phyloP scores from a whole-genome alignment of 148 eudicot species.

The Tetragonia tetragonoides region DNA sequence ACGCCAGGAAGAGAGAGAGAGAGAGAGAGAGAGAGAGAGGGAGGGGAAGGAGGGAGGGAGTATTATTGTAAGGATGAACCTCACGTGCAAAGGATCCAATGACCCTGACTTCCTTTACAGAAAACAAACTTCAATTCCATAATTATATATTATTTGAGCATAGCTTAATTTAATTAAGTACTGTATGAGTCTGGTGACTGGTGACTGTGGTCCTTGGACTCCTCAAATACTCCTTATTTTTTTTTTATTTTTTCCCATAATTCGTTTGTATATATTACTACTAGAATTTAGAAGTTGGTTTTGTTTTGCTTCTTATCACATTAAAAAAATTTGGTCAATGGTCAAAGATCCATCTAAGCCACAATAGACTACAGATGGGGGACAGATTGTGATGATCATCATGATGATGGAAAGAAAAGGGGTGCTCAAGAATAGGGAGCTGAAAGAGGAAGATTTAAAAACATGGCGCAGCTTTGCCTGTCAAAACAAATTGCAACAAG shows the following conservation, averaged over 20 bases:
- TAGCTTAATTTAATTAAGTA: background rate
- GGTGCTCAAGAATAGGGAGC: conserved; percentile 7
- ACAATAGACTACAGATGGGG: background rate
- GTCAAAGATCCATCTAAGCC: conserved; percentile 38
- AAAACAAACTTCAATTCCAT: conserved; percentile 2
- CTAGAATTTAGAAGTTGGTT: conserved; percentile 2
- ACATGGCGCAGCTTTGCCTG: background rate
- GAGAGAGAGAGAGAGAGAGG: conserved; percentile 5
- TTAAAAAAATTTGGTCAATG: conserved; percentile 43
- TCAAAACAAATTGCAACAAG: background rate
- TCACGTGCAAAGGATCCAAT: conserved; percentile 84
- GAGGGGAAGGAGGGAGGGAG: background rate
- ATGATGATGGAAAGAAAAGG: conserved; percentile 18
- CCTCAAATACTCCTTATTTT: conserved; percentile 39
- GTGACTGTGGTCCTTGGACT: conserved; percentile 38
- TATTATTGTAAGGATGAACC: conserved; percentile 32
- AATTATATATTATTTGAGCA: background rate
- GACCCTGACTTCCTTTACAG: conserved; percentile 32
- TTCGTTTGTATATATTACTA: background rate
- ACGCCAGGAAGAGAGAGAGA: conserved; percentile 17
- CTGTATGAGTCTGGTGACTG: no score
- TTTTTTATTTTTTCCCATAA: conserved; percentile 2
- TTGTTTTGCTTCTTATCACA: conserved; percentile 15
- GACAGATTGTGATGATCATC: conserved; percentile 19
- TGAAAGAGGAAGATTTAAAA: background rate